Percentiles rank a stretch among this genome's conserved stretches.
These are phyloP conservation scores for Pyricularia grisea DNA, from an alignment of 2,329 filamentous ascomycete species.

Conservation along the genomic window DNA sequence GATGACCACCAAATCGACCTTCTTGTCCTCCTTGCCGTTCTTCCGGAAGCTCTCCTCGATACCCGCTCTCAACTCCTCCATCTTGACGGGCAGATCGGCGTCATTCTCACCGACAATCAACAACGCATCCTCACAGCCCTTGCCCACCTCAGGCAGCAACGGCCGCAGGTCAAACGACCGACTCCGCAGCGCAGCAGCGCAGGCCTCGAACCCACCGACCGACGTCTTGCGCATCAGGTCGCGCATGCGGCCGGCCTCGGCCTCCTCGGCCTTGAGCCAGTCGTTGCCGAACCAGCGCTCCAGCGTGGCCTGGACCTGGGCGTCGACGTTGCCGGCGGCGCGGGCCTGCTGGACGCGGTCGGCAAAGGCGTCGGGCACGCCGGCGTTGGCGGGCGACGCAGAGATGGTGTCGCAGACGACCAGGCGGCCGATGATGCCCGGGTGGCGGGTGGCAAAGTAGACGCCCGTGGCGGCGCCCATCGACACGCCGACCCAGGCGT, in stretches of 20 bases:
- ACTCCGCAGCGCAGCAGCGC: constrained; percentile 26
- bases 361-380: constrained; percentile 24
- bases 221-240: constrained; percentile 25
- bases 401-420: constrained; percentile 30
- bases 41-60: constrained; percentile 22
- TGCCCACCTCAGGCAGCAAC: constrained; percentile 21
- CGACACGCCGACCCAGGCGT: constrained; percentile 34
- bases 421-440: constrained; percentile 25
- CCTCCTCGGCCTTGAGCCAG: constrained; percentile 23
- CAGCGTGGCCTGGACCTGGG: constrained; percentile 21
- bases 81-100: constrained; percentile 26
- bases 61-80: constrained; percentile 25
- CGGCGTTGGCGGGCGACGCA: constrained; percentile 25
- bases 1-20: constrained; percentile 23
- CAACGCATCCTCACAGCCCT: constrained; percentile 23
- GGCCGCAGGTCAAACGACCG: constrained; percentile 27
- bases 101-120: constrained; percentile 31
- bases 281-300: constrained; percentile 30
- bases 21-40: constrained; percentile 12
- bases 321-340: constrained; percentile 20
- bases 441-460: constrained; percentile 27
- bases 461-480: constrained; percentile 32
- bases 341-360: constrained; percentile 23
- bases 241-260: constrained; percentile 25
- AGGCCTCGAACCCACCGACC: constrained; percentile 30